Conservation (phyloP, 495 filamentous ascomycete species). For the Trichoderma erinaceum region DNA sequence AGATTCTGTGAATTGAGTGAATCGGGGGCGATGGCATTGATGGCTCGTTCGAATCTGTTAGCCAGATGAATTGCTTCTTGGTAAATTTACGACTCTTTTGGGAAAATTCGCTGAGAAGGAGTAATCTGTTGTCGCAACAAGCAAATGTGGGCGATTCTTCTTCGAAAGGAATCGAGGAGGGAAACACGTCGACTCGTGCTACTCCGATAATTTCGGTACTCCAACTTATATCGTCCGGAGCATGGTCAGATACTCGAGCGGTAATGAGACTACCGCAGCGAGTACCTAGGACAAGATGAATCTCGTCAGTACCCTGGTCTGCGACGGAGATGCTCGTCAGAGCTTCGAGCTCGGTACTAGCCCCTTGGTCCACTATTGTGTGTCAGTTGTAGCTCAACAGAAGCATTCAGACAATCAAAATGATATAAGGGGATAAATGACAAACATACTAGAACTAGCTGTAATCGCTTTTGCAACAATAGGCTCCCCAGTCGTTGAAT, state of each 20-base stretch:
- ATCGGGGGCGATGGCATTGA: slow-evolving; percentile 27
- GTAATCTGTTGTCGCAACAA: slow-evolving; percentile 27
- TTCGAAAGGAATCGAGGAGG: not conserved
- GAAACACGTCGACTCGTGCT: slow-evolving; percentile 22
- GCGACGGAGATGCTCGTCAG: slow-evolving; percentile 32
- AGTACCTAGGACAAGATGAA: slow-evolving; percentile 33
- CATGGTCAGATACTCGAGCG: slow-evolving; percentile 16
- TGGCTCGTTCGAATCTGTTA: slow-evolving; percentile 32
- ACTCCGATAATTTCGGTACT: slow-evolving; percentile 26
- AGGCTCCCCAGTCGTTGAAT: slow-evolving; percentile 6
- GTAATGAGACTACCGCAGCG: slow-evolving; percentile 40
- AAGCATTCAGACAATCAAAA: not conserved
- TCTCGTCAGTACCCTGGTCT: slow-evolving; percentile 15
- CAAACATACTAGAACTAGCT: not conserved
- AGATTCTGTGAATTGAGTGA: slow-evolving; percentile 27
- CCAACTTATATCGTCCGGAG: slow-evolving; percentile 13
- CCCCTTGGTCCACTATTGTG: not conserved
- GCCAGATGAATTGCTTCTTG: slow-evolving; percentile 32
- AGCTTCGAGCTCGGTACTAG: slow-evolving; percentile 21
- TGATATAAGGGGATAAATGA: too few species aligned
- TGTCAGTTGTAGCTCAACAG: not conserved
- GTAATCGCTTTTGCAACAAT: slow-evolving; percentile 18
- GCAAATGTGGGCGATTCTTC: slow-evolving; percentile 22
- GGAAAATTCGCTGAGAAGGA: slow-evolving; percentile 18
- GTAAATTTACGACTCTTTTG: not conserved